Evolutionary conservation across 352 stramenopile species (phyloP).

Genomic region (Phytophthora hibernalis): DNA sequence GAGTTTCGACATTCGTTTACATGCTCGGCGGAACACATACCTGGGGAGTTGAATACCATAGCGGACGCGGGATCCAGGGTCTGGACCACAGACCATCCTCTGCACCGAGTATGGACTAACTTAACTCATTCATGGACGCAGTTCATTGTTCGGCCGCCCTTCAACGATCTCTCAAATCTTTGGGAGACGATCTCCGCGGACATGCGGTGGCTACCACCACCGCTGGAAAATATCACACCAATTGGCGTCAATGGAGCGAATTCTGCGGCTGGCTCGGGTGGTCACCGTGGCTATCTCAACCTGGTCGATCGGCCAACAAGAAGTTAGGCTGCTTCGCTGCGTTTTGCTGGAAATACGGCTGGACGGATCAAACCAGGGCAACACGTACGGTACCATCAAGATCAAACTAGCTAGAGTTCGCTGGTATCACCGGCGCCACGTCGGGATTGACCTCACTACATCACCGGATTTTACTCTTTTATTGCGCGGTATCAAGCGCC

Average conservation of each 20-base stretch:
- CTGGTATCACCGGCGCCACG: constrained; percentile 28
- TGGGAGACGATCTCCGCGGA: too few species aligned
- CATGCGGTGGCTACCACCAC: too few species aligned
- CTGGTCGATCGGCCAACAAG: not conserved
- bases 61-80: constrained; percentile 12
- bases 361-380: constrained; percentile 10
- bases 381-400: constrained; percentile 26
- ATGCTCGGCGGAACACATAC: constrained; percentile 16
- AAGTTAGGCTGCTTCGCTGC: constrained; percentile 23
- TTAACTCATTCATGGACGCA: constrained; percentile 23
- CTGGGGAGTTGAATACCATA: constrained; percentile 14
- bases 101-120: constrained; percentile 17
- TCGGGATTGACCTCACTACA: constrained; percentile 5
- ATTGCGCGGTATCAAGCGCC: constrained; percentile 25
- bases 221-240: constrained; percentile 1
- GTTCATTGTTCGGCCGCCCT: constrained; percentile 7
- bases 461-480: constrained; percentile 20
- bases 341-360: constrained; percentile 25
- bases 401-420: constrained; percentile 23
- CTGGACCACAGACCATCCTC: constrained; percentile 7
- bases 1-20: constrained; percentile 8
- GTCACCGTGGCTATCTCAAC: constrained; percentile 6
- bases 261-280: constrained; percentile 1
- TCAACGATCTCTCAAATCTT: constrained; percentile 21
- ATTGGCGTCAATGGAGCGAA: constrained; percentile 13